Base-by-base conservation (phyloP, 139 green algal genomes). In the Monoraphidium neglectum region DNA sequence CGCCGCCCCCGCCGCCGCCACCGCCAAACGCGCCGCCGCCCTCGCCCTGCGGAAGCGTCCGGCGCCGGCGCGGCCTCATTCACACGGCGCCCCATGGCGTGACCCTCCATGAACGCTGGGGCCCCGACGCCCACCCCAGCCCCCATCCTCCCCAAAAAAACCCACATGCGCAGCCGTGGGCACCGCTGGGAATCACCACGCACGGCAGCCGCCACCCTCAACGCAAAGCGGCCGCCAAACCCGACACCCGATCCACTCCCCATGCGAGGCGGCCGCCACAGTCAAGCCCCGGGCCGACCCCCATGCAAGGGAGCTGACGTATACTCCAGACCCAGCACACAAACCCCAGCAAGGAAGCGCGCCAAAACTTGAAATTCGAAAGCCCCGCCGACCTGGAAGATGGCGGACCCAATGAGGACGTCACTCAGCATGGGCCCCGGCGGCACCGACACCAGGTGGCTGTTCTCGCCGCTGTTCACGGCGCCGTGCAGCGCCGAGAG, bases 381-480 rank as follows among this genome's bases (percentile, higher is more conserved):
- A n/a, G n/a, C n/a, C 83, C 80, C 46, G 84, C 83, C 43, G 79
- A 80, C 82, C 70, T 94, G 94, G 86, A 97, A 98, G 51, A 99
- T 95, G 35, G 96, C 91, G 0, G 96, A 97, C 61, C 84, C 85
- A 64, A 99, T 96, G 13, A 99, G 89, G 40, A 94, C 90, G 83
- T 98, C 95, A 6, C 89, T 90, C 24, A 99, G 86, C 64, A 97
- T 90, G n/a, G 88, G 90, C 4, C 95, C 94, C 0, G 93, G 81
- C 0, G 94, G 96, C 37, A 99, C 93, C 4, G 82, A 90, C 1
- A 99, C 93, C 33, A 99, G 83, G 89, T 98, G 88, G 60, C 77
- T 92, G 88, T 99, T 99, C 71, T 92, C 91, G 71, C 95, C 96
- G 73, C 82, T 94, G 87, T 98, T 98, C 18, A 98, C 97, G 1